These are phyloP conservation scores for Cladosporium halotolerans DNA, from an alignment of 2,329 filamentous ascomycete species.

Conservation along the genomic window DNA sequence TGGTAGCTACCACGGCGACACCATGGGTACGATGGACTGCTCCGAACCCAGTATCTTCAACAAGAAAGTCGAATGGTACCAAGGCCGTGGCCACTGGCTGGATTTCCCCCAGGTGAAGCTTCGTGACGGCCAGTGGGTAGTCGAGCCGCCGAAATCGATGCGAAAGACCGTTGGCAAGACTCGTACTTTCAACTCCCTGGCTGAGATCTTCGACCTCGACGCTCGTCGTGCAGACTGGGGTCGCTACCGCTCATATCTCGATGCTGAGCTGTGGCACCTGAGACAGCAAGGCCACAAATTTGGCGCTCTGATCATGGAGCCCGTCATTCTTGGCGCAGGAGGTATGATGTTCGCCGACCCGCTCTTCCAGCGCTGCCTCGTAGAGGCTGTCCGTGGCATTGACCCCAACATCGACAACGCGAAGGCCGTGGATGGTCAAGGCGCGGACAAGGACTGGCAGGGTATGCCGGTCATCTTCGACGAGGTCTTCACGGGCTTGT, in stretches of 20 bases:
- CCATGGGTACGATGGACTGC: conserved; percentile 81
- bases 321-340: conserved; percentile 71
- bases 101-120: conserved; percentile 69
- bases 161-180: conserved; percentile 1
- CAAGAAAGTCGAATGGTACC: conserved; percentile 80
- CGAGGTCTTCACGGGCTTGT: conserved; percentile 81
- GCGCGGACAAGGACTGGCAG: conserved; percentile 48
- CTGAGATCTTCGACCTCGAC: conserved; percentile 31
- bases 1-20: conserved; percentile 81
- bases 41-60: conserved; percentile 73
- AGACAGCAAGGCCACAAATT: conserved; percentile 55
- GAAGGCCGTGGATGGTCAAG: conserved; percentile 10
- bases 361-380: conserved; percentile 68
- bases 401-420: conserved; percentile 8
- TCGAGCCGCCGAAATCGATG: conserved; percentile 47
- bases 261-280: conserved; percentile 47
- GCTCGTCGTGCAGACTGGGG: conserved; percentile 36
- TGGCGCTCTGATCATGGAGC: conserved; percentile 73
- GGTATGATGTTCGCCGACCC: conserved; percentile 83
- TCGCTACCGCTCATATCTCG: conserved; percentile 58
- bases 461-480: conserved; percentile 77
- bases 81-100: conserved; percentile 71
- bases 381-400: conserved; percentile 54
- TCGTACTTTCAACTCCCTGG: conserved; percentile 27
- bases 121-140: conserved; percentile 58